A percentile compares a stretch with the other conserved stretches of the same genome.
Evolutionary conservation across 78 protist species (phyloP).

Genomic region (Isochrysis galbana): DNA sequence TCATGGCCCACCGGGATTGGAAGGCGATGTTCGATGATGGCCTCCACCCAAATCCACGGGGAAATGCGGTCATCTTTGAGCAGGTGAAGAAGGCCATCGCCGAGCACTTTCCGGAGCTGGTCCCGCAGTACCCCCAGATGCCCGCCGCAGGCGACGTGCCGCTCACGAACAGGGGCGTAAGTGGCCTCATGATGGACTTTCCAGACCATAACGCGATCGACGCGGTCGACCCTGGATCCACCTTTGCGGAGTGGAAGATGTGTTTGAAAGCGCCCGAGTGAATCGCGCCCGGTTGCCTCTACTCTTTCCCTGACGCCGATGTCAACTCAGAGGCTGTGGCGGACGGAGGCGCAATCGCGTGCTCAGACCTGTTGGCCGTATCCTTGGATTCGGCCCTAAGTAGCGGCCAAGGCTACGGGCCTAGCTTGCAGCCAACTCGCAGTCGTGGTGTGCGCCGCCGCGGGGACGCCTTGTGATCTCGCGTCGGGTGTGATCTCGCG

Average conservation of each 20-base stretch:
- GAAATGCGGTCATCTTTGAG: not conserved
- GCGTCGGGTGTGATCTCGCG: too few species aligned
- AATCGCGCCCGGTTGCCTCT: too few species aligned
- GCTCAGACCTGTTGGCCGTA: too few species aligned
- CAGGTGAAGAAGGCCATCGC: not conserved
- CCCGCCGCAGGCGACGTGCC: not conserved
- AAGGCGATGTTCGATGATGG: not conserved
- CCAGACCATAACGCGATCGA: slow-evolving; percentile 4
- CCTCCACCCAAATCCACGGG: not conserved
- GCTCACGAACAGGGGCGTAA: not conserved
- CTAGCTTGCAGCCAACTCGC: too few species aligned
- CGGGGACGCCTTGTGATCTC: too few species aligned
- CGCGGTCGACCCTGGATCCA: not conserved
- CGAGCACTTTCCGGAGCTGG: not conserved
- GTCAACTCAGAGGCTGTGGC: too few species aligned
- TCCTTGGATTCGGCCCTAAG: too few species aligned
- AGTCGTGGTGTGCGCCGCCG: too few species aligned
- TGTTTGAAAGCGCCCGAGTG: too few species aligned
- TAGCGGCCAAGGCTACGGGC: too few species aligned
- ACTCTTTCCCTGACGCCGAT: too few species aligned
- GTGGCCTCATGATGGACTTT: not conserved
- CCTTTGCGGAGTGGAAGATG: not conserved
- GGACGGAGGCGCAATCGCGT: too few species aligned
- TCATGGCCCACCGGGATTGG: not conserved
- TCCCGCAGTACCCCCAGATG: not conserved